These are phyloP conservation scores for Calonectria honghensis DNA, from an alignment of 2,329 filamentous ascomycete genomes.

Conservation along the genomic window DNA sequence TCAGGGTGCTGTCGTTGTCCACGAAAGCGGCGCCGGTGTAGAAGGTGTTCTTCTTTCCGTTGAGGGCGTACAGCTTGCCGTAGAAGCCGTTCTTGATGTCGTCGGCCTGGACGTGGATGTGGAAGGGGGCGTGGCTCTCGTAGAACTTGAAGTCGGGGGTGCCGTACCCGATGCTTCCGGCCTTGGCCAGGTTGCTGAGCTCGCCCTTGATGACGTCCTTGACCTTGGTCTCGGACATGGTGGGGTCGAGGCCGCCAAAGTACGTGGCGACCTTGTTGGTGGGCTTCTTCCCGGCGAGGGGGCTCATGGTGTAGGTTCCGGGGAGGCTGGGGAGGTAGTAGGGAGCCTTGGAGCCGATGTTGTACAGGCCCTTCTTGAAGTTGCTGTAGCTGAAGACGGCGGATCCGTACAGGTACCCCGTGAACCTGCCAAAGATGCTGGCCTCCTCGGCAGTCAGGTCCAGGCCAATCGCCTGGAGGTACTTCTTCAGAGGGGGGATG, in stretches of 20 bases:
- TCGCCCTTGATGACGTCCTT: slow-evolving; percentile 39
- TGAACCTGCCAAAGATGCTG: slow-evolving; percentile 43
- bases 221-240: slow-evolving; percentile 4
- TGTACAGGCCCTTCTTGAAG: slow-evolving; percentile 21
- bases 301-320: slow-evolving; percentile 17
- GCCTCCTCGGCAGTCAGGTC: slow-evolving; percentile 37
- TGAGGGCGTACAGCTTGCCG: slow-evolving; percentile 32
- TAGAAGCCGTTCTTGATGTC: slow-evolving; percentile 43
- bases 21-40: slow-evolving; percentile 44
- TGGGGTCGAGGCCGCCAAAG: slow-evolving; percentile 17
- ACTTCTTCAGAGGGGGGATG: slow-evolving; percentile 42
- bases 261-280: slow-evolving; percentile 37
- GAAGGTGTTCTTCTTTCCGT: slow-evolving; percentile 46
- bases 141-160: slow-evolving; percentile 36
- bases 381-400: slow-evolving; percentile 34
- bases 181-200: slow-evolving; percentile 34
- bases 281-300: neutral
- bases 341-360: slow-evolving; percentile 42
- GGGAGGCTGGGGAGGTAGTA: slow-evolving; percentile 36
- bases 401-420: slow-evolving; percentile 37
- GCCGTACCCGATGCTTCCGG: neutral
- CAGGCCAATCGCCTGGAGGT: slow-evolving; percentile 34
- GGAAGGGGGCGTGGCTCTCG: slow-evolving; percentile 41
- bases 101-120: slow-evolving; percentile 35
- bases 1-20: slow-evolving; percentile 27